phyloP scores from a whole-genome alignment of 176 grass and related monocot species.

The Oryza longistaminata region DNA sequence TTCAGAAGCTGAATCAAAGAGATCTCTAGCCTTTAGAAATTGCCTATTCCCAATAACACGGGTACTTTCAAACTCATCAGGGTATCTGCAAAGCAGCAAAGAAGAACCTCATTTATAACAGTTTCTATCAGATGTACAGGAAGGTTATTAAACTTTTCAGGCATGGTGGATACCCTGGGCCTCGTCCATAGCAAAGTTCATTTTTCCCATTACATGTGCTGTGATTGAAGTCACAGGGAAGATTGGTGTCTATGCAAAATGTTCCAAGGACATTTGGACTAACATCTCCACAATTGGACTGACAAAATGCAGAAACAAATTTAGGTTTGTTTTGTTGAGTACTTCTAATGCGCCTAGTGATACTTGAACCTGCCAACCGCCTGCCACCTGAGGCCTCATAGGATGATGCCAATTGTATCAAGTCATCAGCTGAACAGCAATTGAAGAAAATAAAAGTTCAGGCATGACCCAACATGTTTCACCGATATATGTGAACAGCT shows the following conservation, averaged over 20 bases:
- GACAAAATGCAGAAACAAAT: slow-evolving; percentile 98
- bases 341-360: slow-evolving; percentile 67
- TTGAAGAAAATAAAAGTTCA: slow-evolving; percentile 27
- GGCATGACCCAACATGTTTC: background rate
- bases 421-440: slow-evolving; percentile 63
- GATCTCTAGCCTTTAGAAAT: slow-evolving; percentile 79
- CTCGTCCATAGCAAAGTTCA: slow-evolving; percentile 93
- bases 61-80: slow-evolving; percentile 97
- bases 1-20: slow-evolving; percentile 84
- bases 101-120: slow-evolving; percentile 13
- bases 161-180: slow-evolving; percentile 68
- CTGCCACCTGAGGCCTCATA: slow-evolving; percentile 81
- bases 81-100: slow-evolving; percentile 65
- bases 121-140: background rate
- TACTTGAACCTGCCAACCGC: slow-evolving; percentile 58
- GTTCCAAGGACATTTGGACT: slow-evolving; percentile 97
- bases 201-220: slow-evolving; percentile 98
- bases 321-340: slow-evolving; percentile 48
- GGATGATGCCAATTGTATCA: slow-evolving; percentile 72
- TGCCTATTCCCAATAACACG: slow-evolving; percentile 83
- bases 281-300: slow-evolving; percentile 98
- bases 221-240: slow-evolving; percentile 95
- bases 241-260: slow-evolving; percentile 92
- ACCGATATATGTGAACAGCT: slow-evolving; percentile 18
- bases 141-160: slow-evolving; percentile 5